Evolutionary conservation across 176 grass and related monocot genomes (phyloP).

Genomic region (Phyllostachys edulis): DNA sequence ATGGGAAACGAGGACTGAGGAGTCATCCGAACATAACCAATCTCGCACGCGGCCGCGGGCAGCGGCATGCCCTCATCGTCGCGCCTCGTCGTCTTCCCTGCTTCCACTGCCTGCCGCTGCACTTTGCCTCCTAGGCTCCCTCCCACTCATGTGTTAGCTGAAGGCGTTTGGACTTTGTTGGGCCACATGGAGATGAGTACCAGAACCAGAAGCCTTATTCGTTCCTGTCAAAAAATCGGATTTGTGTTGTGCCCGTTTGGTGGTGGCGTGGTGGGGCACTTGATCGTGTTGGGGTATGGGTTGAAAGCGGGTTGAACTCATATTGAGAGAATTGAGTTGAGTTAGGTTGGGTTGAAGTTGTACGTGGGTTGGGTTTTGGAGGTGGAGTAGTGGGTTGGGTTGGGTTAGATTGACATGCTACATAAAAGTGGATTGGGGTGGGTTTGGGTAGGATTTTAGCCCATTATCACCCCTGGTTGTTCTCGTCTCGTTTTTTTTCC

Average conservation of each 20-base stretch:
- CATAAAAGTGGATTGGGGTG: too few relatives aligned
- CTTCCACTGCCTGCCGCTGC: neutral
- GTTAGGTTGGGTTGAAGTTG: too few relatives aligned
- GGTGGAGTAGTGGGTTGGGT: too few relatives aligned
- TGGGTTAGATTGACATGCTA: too few relatives aligned
- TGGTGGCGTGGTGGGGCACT: constrained; percentile 11
- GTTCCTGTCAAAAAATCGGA: neutral
- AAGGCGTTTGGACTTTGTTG: neutral
- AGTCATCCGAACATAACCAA: neutral
- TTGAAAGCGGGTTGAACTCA: too few relatives aligned
- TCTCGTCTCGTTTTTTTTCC: neutral
- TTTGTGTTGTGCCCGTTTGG: neutral
- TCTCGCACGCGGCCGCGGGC: neutral
- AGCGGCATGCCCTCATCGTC: neutral
- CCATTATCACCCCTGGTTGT: too few relatives aligned
- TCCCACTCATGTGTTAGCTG: neutral
- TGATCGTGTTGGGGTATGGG: neutral
- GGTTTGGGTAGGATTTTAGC: too few relatives aligned
- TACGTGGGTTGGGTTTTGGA: too few relatives aligned
- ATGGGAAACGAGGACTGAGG: neutral
- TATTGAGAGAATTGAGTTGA: too few relatives aligned
- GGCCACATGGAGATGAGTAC: constrained; percentile 38
- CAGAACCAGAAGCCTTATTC: constrained; percentile 5
- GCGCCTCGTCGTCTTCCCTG: neutral
- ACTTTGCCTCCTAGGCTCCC: neutral